Evolutionary conservation across 2,329 filamentous ascomycete species (phyloP), one percentile per base, ranked within the genome.

Genomic region (Epichloe coenophiala): DNA sequence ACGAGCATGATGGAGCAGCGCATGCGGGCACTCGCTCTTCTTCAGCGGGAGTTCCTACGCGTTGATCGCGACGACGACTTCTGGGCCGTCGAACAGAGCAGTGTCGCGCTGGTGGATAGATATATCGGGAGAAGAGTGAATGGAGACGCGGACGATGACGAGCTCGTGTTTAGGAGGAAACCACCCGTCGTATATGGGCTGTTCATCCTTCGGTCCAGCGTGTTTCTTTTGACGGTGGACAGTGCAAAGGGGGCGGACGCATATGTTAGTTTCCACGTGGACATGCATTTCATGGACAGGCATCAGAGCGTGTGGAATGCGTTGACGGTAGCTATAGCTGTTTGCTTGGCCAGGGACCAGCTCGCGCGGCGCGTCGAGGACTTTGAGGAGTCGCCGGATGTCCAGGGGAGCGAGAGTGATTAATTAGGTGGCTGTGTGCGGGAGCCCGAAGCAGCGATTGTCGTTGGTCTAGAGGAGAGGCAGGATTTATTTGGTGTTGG

Each of bases 261-360:
- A n/a, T 63, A 65, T 47, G 62, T 71, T 35, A 72, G 68, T 54
- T 71, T 67, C 49, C 70, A 72, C 44, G 64, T 71, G n/a, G 65
- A 70, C 44, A 58, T 65, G 21, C 61, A 69, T 44, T 70, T 72
- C 43, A 59, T 62, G 48, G 63, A 70, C 42, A 59, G 59, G 11
- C 59, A 63, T 17, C 69, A 72, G 56, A 65, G 68, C 48, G 63
- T 72, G 21, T 72, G 70, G 70, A 72, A 72, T 54, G 70, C 68
- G 2, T 55, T 72, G 38, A 72, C 70, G 4, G 49, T 70, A 9
- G 70, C 68, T 8, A 61, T 70, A 21, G 63, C 63, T 11, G 62
- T 65, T 2, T 72, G 69, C 49, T 55, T 67, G 49, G 69, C 69
- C 4, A 62, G 69, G 13, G 68, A 72, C 45, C 65, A 70, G 49